Percentiles rank a stretch among this genome's conserved stretches.
phyloP scores from a whole-genome alignment of 768 basidiomycete genomes.

The Cystobasidium onofrii region DNA sequence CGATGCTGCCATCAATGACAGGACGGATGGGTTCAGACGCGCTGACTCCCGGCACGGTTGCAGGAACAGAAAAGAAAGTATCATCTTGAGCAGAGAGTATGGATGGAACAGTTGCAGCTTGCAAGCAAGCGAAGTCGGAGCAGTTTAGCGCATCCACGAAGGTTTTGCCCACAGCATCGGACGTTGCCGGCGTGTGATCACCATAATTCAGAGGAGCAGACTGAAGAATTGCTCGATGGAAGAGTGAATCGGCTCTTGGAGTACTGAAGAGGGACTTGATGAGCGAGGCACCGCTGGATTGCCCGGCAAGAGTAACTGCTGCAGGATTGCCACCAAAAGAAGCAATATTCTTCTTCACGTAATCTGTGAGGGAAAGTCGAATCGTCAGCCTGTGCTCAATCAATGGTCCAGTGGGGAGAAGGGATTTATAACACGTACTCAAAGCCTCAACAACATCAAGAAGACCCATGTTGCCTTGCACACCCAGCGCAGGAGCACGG shows the following conservation, averaged over 20 bases:
- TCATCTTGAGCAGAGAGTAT: constrained; percentile 54
- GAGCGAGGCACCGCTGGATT: constrained; percentile 52
- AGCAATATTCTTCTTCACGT: constrained; percentile 56
- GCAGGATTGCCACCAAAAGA: constrained; percentile 63
- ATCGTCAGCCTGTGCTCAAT: neutral
- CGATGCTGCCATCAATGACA: constrained; percentile 59
- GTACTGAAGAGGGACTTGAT: constrained; percentile 66
- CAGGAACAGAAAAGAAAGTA: constrained; percentile 30
- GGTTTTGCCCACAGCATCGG: constrained; percentile 34
- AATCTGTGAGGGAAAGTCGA: constrained; percentile 46
- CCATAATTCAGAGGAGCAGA: constrained; percentile 65
- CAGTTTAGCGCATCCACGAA: constrained; percentile 52
- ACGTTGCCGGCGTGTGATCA: constrained; percentile 32
- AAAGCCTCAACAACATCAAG: constrained; percentile 62
- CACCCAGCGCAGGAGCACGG: constrained; percentile 33
- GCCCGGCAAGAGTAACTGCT: constrained; percentile 50
- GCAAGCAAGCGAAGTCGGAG: constrained; percentile 52
- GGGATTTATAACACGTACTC: constrained; percentile 31
- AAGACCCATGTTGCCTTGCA: constrained; percentile 58
- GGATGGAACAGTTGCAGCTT: constrained; percentile 50
- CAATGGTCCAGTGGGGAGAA: no score
- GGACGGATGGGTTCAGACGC: constrained; percentile 58
- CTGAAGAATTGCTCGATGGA: constrained; percentile 69
- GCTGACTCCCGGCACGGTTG: neutral
- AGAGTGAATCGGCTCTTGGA: constrained; percentile 63